These are phyloP conservation scores for Alternaria triticimaculans DNA, from an alignment of 2,329 filamentous ascomycete species.

Conservation along the genomic window DNA sequence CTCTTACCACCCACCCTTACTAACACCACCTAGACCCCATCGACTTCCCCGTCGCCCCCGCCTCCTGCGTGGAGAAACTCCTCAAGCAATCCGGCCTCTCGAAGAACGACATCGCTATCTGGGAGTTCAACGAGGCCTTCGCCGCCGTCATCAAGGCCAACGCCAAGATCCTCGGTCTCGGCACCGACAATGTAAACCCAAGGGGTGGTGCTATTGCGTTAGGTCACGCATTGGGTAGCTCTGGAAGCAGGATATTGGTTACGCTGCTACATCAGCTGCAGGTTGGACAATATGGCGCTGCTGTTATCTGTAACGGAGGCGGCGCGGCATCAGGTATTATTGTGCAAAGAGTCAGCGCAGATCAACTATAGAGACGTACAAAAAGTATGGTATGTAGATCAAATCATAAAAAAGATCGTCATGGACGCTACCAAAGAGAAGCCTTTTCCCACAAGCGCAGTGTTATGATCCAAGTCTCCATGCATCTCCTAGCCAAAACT, in stretches of 20 bases:
- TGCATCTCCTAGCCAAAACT: too few species aligned
- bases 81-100: slow-evolving; percentile 87
- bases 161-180: slow-evolving; percentile 85
- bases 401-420: too few species aligned
- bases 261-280: slow-evolving; percentile 91
- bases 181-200: slow-evolving; percentile 81
- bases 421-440: too few species aligned
- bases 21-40: slow-evolving; percentile 67
- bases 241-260: slow-evolving; percentile 87
- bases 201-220: slow-evolving; percentile 90
- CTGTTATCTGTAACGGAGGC: slow-evolving; percentile 96
- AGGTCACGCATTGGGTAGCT: slow-evolving; percentile 91
- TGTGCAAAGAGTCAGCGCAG: slow-evolving; percentile 72
- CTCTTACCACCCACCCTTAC: not conserved
- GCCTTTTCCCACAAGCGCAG: too few species aligned
- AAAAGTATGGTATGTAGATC: not conserved
- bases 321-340: slow-evolving; percentile 91
- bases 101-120: slow-evolving; percentile 88
- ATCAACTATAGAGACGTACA: slow-evolving; percentile 24
- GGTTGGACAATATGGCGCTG: slow-evolving; percentile 91
- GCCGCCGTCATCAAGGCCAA: slow-evolving; percentile 95
- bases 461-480: too few species aligned
- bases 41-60: slow-evolving; percentile 91
- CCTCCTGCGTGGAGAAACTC: slow-evolving; percentile 90
- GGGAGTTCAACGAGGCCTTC: slow-evolving; percentile 99